A percentile compares a stretch with the other conserved stretches of the same genome.
Evolutionary conservation across 768 basidiomycete species (phyloP).

Genomic region (Xanthoconium purpureum): DNA sequence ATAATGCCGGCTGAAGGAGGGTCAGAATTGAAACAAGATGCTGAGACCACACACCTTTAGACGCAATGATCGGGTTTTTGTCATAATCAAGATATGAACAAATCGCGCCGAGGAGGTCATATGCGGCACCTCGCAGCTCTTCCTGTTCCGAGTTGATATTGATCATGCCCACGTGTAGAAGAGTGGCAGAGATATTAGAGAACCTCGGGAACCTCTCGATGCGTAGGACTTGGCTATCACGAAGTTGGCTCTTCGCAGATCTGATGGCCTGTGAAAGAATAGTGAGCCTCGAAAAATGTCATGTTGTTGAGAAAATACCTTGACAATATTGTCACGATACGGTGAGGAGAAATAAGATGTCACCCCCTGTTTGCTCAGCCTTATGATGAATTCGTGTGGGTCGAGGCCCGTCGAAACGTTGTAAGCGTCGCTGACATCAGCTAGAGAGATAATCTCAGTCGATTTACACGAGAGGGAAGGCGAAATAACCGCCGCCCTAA

Average conservation of each 20-base stretch:
- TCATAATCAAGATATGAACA: slow-evolving; percentile 78
- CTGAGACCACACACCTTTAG: slow-evolving; percentile 48
- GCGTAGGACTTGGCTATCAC: slow-evolving; percentile 47
- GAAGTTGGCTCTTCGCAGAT: slow-evolving; percentile 68
- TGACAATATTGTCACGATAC: slow-evolving; percentile 67
- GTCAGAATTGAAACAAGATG: not conserved
- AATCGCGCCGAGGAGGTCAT: slow-evolving; percentile 74
- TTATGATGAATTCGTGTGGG: slow-evolving; percentile 76
- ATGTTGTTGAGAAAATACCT: slow-evolving; percentile 41
- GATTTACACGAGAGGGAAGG: slow-evolving; percentile 68
- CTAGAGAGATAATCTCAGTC: slow-evolving; percentile 75
- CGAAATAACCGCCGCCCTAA: slow-evolving; percentile 70
- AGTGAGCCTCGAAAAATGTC: not conserved
- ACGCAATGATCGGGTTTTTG: slow-evolving; percentile 64
- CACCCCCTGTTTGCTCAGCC: slow-evolving; percentile 64
- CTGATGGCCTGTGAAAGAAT: slow-evolving; percentile 55
- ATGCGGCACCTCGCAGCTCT: slow-evolving; percentile 73
- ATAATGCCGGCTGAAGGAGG: slow-evolving; percentile 57
- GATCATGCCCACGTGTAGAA: slow-evolving; percentile 84
- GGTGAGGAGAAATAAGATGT: slow-evolving; percentile 77
- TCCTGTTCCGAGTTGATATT: slow-evolving; percentile 74
- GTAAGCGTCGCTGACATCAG: slow-evolving; percentile 85
- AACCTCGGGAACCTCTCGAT: slow-evolving; percentile 71
- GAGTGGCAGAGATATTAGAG: slow-evolving; percentile 79
- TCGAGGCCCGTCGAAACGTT: slow-evolving; percentile 77